Percentiles rank a stretch among this genome's conserved stretches.
Conservation (phyloP, 192 early-diverging fungal species). For the Backusella westeae region DNA sequence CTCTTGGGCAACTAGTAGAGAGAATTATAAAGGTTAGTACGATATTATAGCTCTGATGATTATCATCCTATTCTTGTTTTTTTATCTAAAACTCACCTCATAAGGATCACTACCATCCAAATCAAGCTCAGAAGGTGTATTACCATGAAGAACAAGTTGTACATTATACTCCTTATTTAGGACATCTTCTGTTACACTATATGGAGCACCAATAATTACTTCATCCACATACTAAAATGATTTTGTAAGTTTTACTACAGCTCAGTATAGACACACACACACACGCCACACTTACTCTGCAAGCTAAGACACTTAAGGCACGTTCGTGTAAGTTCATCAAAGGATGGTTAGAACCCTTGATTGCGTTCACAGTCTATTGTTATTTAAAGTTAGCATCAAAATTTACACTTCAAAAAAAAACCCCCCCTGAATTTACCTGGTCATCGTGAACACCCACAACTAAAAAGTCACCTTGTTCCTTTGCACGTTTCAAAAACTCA, state of each 20-base stretch:
- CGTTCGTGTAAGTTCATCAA: conserved; percentile 96
- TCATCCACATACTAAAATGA: conserved; percentile 80
- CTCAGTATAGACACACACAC: neutral
- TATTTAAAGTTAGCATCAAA: neutral
- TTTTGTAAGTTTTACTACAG: neutral
- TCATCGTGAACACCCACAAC: conserved; percentile 94
- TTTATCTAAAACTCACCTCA: conserved; percentile 36
- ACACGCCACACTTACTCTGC: conserved; percentile 58
- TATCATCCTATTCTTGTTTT: neutral
- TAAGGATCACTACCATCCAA: conserved; percentile 82
- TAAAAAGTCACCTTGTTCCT: conserved; percentile 80
- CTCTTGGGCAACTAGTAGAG: conserved; percentile 65
- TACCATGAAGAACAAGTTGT: conserved; percentile 74
- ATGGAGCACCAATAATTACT: conserved; percentile 90
- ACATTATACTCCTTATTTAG: conserved; percentile 87
- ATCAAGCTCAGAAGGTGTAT: conserved; percentile 62
- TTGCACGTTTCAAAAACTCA: conserved; percentile 86
- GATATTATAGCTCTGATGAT: neutral
- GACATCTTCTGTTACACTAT: conserved; percentile 84
- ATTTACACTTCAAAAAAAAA: neutral
- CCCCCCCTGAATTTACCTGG: conserved; percentile 41
- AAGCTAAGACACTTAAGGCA: conserved; percentile 86
- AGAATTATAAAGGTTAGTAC: neutral
- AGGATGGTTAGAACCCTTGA: conserved; percentile 86
- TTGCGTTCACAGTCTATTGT: conserved; percentile 69